Evolutionary conservation across 2,329 filamentous ascomycete genomes (phyloP).

Genomic region (Trichoderma semiorbis): DNA sequence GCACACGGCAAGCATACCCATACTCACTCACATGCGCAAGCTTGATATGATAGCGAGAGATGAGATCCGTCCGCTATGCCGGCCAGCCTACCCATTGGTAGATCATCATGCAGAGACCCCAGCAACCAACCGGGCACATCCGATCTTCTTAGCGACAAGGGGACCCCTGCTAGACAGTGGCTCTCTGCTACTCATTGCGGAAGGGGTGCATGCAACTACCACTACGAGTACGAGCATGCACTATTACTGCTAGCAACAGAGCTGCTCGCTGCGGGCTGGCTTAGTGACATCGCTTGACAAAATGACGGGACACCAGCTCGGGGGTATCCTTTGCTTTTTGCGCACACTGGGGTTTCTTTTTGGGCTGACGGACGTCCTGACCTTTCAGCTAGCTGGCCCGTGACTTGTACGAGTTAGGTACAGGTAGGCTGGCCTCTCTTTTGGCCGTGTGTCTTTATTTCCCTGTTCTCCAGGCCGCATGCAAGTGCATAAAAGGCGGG

Average conservation of each 20-base stretch:
- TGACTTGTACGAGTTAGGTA: neutral
- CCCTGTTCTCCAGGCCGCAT: neutral
- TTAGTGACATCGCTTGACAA: constrained; percentile 5
- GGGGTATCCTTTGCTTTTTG: neutral
- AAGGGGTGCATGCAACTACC: neutral
- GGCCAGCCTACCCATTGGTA: constrained; percentile 2
- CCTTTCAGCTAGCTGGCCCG: neutral
- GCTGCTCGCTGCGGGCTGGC: neutral
- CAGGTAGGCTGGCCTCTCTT: neutral
- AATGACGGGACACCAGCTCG: neutral
- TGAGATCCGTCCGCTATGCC: neutral
- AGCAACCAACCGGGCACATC: constrained; percentile 2
- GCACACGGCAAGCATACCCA: neutral
- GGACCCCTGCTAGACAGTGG: neutral
- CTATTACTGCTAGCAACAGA: neutral
- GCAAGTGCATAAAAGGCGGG: neutral
- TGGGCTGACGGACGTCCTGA: neutral
- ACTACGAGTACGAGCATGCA: neutral
- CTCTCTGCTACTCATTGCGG: neutral
- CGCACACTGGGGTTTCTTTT: neutral
- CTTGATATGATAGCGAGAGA: neutral
- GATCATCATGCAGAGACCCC: constrained; percentile 15
- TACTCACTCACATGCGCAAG: neutral
- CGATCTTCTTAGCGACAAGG: constrained; percentile 15
- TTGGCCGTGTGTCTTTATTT: neutral